Base-by-base conservation (phyloP, 2,329 filamentous ascomycete genomes). In the Neurospora sp. region DNA sequence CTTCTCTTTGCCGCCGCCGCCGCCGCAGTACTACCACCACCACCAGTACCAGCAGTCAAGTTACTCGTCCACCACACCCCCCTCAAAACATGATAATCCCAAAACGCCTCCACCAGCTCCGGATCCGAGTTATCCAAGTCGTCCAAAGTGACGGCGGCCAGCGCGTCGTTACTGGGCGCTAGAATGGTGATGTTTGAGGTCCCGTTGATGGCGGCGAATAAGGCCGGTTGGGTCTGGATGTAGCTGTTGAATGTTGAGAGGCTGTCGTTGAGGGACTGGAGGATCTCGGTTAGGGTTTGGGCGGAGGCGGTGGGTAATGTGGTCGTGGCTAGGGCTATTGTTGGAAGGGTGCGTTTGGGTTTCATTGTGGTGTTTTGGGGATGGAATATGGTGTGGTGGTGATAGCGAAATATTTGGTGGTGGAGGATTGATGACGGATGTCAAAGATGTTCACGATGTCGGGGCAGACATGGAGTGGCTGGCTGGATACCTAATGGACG, bases 31-130 rank as follows among this genome's bases (percentile, higher is more conserved):
- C 28, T 28, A 46, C 1, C 19, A 17, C 19, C 8, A 19, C 40
- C 40, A 52, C 4, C 19, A 4, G 23, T 62, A 17, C 52, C 52
- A 17, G 52, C 23, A 23, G 70, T 71, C 62, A 81, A 74, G 69
- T 76, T 73, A 2, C 75, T 73, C 8, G 77, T 73, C 52, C 72
- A 76, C 73, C 84, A 82, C 0, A 81, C 83, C 43, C 86, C 87
- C 70, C 85, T 83, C 8, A 89, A 77, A 23, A 89, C 82, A 75
- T 90, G 88, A 77, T 90, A 90, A 69, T 78, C 80, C 28, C 90
- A 77, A 37, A 88, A 76, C 4, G 84, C 84, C 15, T 74, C 69
- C 4, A 81, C 67, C 28, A 76, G 74, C 11, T 72, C 74, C 0
- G 75, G 67, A 67, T 77, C 73, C 2, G 70, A 67, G 19, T 74